Conservation (phyloP, 352 stramenopile genomes). For the Phytopythium litorale region DNA sequence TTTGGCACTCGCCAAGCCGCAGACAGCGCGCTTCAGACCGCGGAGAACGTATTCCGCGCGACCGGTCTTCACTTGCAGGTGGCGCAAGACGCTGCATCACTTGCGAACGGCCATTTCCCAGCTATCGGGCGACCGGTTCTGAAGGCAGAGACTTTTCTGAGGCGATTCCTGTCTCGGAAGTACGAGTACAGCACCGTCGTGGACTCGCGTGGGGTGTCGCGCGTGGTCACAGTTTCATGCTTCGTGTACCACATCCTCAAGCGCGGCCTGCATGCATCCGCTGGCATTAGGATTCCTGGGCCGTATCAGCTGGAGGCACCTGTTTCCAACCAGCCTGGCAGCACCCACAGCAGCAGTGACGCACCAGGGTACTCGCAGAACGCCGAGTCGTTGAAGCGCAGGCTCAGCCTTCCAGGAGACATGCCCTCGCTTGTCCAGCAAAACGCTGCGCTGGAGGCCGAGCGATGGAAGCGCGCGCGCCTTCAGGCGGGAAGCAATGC, state of each 20-base stretch:
- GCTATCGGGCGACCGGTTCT: constrained; percentile 27
- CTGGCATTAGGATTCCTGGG: constrained; percentile 19
- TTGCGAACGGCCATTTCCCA: constrained; percentile 32
- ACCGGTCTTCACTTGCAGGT: constrained; percentile 30
- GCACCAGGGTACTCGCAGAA: constrained; percentile 13
- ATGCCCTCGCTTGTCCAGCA: neutral
- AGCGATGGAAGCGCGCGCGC: constrained; percentile 30
- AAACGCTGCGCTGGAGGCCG: constrained; percentile 20
- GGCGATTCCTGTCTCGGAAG: constrained; percentile 37
- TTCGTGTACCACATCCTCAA: constrained; percentile 36
- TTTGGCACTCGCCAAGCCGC: constrained; percentile 44
- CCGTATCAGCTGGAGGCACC: constrained; percentile 2
- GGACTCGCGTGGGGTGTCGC: constrained; percentile 26
- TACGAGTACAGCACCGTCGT: constrained; percentile 47
- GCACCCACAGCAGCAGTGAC: neutral
- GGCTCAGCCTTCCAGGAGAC: constrained; percentile 21
- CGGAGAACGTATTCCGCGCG: constrained; percentile 24
- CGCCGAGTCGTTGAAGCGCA: constrained; percentile 34
- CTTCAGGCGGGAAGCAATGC: neutral
- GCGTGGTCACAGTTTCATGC: constrained; percentile 35
- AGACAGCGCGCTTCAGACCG: constrained; percentile 35
- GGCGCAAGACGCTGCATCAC: constrained; percentile 15
- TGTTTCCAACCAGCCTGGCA: neutral
- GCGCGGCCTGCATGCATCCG: constrained; percentile 18
- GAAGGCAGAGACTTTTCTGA: constrained; percentile 39